These are phyloP conservation scores for Astrothelium macrocarpum DNA, from an alignment of 495 filamentous ascomycete species.

Conservation along the genomic window DNA sequence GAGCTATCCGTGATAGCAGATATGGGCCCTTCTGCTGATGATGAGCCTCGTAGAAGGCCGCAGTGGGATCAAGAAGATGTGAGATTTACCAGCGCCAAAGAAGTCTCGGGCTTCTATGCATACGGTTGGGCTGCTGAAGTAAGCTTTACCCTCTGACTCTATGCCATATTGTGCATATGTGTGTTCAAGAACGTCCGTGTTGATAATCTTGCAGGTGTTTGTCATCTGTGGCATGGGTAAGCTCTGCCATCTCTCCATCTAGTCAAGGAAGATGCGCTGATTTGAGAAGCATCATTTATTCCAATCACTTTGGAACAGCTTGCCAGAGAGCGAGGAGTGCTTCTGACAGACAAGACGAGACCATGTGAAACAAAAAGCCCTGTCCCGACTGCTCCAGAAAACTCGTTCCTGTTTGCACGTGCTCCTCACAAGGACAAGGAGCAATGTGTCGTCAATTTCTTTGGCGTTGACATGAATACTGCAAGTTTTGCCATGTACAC, in stretches of 20 bases:
- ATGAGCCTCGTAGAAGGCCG: constrained; percentile 18
- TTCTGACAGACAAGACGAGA: constrained; percentile 61
- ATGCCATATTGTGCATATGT: constrained; percentile 8
- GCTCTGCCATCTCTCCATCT: constrained; percentile 22
- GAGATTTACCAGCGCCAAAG: constrained; percentile 72
- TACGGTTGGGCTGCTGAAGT: constrained; percentile 92
- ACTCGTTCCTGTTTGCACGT: not conserved
- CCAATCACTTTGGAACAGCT: constrained; percentile 94
- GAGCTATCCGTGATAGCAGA: constrained; percentile 16
- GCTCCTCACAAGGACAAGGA: constrained; percentile 20
- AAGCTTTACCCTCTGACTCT: not conserved
- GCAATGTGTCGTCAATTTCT: constrained; percentile 74
- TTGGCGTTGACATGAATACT: constrained; percentile 84
- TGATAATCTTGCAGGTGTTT: constrained; percentile 48
- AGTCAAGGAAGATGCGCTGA: not conserved
- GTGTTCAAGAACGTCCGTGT: not conserved
- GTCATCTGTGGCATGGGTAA: constrained; percentile 81
- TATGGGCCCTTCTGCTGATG: constrained; percentile 8
- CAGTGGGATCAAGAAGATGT: constrained; percentile 57
- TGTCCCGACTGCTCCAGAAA: constrained; percentile 21
- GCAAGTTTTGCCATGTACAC: constrained; percentile 98
- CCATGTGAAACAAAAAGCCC: constrained; percentile 55
- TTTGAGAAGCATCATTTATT: constrained; percentile 69
- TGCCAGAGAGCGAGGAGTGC: constrained; percentile 80
- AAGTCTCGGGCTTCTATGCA: constrained; percentile 88